Conservation (phyloP, 2,329 filamentous ascomycete genomes). For the Trichoderma sp. region DNA sequence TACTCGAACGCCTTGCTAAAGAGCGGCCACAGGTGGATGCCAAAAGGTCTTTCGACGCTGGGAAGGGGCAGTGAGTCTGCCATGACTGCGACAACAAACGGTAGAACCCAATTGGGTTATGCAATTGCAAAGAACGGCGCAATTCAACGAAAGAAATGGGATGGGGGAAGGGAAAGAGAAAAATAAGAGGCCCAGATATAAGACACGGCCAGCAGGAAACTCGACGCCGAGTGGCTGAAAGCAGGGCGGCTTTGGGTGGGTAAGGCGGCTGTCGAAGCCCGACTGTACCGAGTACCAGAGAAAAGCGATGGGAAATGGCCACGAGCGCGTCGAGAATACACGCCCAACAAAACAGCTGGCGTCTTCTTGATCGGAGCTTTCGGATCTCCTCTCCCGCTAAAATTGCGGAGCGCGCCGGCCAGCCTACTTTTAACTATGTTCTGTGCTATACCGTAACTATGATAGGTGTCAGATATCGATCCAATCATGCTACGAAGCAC, state of each 20-base stretch:
- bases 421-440: background rate
- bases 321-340: background rate
- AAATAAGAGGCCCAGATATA: background rate
- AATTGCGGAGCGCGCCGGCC: constrained; percentile 10
- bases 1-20: constrained; percentile 75
- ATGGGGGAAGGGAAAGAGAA: background rate
- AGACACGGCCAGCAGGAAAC: background rate
- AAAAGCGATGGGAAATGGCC: background rate
- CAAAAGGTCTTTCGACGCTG: constrained; percentile 22
- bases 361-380: background rate
- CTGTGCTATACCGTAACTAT: background rate
- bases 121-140: background rate
- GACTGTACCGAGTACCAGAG: constrained; percentile 2
- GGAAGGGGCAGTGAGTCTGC: background rate
- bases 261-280: background rate
- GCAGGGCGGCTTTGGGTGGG: background rate
- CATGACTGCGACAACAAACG: background rate
- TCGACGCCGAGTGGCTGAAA: constrained; percentile 2
- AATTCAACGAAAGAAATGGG: background rate
- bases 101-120: background rate
- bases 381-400: background rate
- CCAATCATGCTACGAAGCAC: background rate
- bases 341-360: background rate
- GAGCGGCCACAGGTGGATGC: constrained; percentile 37
- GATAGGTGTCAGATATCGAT: background rate